Conservation (phyloP, 2,329 filamentous ascomycete genomes). For the Fusarium guadeloupense region DNA sequence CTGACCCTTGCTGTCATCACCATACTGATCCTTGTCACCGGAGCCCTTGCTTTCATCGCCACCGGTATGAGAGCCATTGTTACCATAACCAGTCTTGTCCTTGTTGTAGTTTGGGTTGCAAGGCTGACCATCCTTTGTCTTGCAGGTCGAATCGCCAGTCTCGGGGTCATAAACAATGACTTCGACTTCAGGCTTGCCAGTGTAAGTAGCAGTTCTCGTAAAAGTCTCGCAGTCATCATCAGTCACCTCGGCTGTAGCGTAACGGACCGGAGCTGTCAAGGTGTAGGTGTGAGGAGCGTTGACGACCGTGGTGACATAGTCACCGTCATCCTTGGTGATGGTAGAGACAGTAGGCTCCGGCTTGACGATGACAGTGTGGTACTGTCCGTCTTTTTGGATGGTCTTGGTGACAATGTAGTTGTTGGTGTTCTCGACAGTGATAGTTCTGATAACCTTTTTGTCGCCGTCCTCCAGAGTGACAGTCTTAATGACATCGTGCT, state of each 20-base stretch:
- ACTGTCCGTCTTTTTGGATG: constrained; percentile 35
- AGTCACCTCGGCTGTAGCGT: constrained; percentile 39
- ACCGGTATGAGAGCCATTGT: not conserved
- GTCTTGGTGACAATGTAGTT: constrained; percentile 36
- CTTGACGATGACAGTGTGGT: constrained; percentile 35
- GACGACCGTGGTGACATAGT: constrained; percentile 30
- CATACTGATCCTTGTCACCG: constrained; percentile 1
- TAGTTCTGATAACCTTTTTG: constrained; percentile 28
- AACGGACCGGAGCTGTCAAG: constrained; percentile 40
- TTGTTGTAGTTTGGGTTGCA: constrained; percentile 34
- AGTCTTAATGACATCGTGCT: constrained; percentile 18
- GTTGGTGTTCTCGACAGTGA: constrained; percentile 27
- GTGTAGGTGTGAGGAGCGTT: constrained; percentile 28
- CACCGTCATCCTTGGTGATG: constrained; percentile 33
- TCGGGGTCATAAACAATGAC: constrained; percentile 46
- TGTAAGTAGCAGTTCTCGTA: constrained; percentile 31
- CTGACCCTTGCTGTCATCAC: constrained; percentile 6
- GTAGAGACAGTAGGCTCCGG: constrained; percentile 28
- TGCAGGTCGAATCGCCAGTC: constrained; percentile 45
- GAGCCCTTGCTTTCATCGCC: not conserved
- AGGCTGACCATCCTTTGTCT: constrained; percentile 40
- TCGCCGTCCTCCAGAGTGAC: constrained; percentile 23
- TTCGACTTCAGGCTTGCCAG: constrained; percentile 42
- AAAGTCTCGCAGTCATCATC: constrained; percentile 27
- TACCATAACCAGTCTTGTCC: constrained; percentile 7